Conservation (phyloP, 164 flowering plant species). For the Aristolochia fimbriata region DNA sequence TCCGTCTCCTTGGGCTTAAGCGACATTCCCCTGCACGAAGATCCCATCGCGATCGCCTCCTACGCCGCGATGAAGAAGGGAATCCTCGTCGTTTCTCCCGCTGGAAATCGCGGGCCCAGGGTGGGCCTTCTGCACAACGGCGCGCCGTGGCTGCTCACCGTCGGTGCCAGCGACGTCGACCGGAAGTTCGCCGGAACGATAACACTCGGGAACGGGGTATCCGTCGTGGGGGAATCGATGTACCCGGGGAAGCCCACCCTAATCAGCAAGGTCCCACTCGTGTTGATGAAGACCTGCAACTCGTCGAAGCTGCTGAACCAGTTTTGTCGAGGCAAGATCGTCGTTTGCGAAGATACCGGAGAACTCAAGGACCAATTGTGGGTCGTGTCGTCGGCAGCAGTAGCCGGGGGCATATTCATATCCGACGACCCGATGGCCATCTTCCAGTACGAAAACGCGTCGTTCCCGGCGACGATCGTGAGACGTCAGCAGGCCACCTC, state of each 20-base stretch:
- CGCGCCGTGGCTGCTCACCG: slow-evolving; percentile 87
- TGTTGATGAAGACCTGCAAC: slow-evolving; percentile 58
- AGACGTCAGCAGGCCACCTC: slow-evolving; percentile 71
- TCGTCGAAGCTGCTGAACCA: slow-evolving; percentile 45
- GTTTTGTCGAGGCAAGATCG: slow-evolving; percentile 73
- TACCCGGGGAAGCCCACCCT: slow-evolving; percentile 39
- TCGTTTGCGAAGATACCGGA: slow-evolving; percentile 78
- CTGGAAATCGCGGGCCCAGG: slow-evolving; percentile 78
- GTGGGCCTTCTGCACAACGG: slow-evolving; percentile 66
- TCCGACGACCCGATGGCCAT: slow-evolving; percentile 62
- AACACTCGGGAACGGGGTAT: slow-evolving; percentile 36
- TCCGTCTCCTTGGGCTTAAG: no score
- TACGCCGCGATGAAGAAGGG: slow-evolving; percentile 57
- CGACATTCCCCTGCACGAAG: no score
- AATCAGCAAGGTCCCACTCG: slow-evolving; percentile 1
- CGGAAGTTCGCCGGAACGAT: slow-evolving; percentile 65
- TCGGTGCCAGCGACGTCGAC: slow-evolving; percentile 84
- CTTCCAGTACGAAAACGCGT: slow-evolving; percentile 40
- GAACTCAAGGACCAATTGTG: slow-evolving; percentile 52
- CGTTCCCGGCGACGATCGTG: slow-evolving; percentile 64
- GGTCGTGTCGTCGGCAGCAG: slow-evolving; percentile 57
- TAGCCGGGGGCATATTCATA: slow-evolving; percentile 81
- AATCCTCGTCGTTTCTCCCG: slow-evolving; percentile 64
- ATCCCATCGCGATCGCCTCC: no score
- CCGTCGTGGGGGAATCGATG: slow-evolving; percentile 72